These are phyloP conservation scores for Cryptococcus sp. DNA, from an alignment of 1,284 basidiomycete species.

Conservation along the genomic window DNA sequence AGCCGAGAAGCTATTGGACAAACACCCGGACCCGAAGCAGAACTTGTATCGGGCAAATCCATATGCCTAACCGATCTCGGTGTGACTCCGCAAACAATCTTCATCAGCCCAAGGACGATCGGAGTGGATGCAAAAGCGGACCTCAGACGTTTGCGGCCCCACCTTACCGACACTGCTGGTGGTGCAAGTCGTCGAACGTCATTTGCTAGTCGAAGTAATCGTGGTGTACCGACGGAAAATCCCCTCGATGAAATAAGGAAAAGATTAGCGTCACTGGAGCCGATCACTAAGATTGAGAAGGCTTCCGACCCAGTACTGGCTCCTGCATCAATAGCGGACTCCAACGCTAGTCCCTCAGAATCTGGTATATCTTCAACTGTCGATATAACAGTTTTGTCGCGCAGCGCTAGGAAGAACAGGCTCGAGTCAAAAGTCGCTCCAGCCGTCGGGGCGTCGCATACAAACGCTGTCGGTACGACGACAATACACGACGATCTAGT, in stretches of 20 bases:
- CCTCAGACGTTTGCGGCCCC: slow-evolving; percentile 37
- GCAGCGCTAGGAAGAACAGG: slow-evolving; percentile 20
- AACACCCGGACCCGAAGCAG: slow-evolving; percentile 23
- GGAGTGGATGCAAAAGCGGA: slow-evolving; percentile 42
- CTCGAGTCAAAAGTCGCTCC: slow-evolving; percentile 76
- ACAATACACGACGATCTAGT: slow-evolving; percentile 55
- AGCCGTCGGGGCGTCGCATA: slow-evolving; percentile 74
- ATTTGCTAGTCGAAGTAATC: slow-evolving; percentile 41
- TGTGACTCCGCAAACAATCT: slow-evolving; percentile 93
- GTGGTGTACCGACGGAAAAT: slow-evolving; percentile 33
- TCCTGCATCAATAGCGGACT: slow-evolving; percentile 10
- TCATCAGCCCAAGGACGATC: slow-evolving; percentile 64
- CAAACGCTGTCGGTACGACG: slow-evolving; percentile 66
- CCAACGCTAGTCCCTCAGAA: slow-evolving; percentile 33
- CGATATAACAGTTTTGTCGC: slow-evolving; percentile 29
- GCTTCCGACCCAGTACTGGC: slow-evolving; percentile 3
- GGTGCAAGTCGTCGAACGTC: slow-evolving; percentile 39
- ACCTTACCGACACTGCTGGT: slow-evolving; percentile 24
- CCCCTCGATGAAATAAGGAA: slow-evolving; percentile 47
- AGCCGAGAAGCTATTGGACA: slow-evolving; percentile 34
- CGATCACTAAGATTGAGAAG: slow-evolving; percentile 11
- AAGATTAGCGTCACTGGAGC: slow-evolving; percentile 39
- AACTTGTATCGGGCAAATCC: slow-evolving; percentile 36
- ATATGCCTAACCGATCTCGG: slow-evolving; percentile 72
- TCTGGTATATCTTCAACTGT: slow-evolving; percentile 41